A percentile compares a stretch with the other conserved stretches of the same genome.
phyloP scores from a whole-genome alignment of 2,329 filamentous ascomycete genomes.

The Emydomyces testavorans region DNA sequence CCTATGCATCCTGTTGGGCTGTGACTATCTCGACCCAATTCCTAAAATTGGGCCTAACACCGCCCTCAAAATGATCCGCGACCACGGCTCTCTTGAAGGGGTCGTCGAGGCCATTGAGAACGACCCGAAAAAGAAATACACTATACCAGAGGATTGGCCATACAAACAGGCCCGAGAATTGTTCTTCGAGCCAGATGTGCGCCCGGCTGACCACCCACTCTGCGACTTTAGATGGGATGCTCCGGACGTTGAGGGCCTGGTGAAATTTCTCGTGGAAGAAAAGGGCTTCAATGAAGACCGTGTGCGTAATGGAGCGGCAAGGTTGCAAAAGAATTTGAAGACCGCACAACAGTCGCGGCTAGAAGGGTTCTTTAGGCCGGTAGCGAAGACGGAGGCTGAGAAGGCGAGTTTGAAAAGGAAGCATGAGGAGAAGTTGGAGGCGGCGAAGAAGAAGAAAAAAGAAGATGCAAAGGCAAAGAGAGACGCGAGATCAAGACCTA shows the following conservation, averaged over 20 bases:
- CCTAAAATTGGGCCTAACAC: slow-evolving; percentile 89
- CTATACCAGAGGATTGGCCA: slow-evolving; percentile 91
- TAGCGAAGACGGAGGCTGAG: slow-evolving; percentile 78
- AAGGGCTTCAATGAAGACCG: slow-evolving; percentile 97
- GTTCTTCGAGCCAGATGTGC: slow-evolving; percentile 85
- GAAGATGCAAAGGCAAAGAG: slow-evolving; percentile 93
- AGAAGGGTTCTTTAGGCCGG: slow-evolving; percentile 92
- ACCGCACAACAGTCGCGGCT: slow-evolving; percentile 78
- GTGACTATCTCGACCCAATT: slow-evolving; percentile 93
- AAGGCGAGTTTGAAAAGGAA: slow-evolving; percentile 82
- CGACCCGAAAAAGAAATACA: slow-evolving; percentile 67
- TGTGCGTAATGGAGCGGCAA: slow-evolving; percentile 64
- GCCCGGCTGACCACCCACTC: slow-evolving; percentile 65
- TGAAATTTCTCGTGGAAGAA: slow-evolving; percentile 80
- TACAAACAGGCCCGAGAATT: slow-evolving; percentile 82
- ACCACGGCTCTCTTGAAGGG: slow-evolving; percentile 77
- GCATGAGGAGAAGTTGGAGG: slow-evolving; percentile 79
- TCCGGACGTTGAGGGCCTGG: slow-evolving; percentile 77
- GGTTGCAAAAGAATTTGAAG: slow-evolving; percentile 83
- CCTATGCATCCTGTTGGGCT: slow-evolving; percentile 91
- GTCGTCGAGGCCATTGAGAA: slow-evolving; percentile 70
- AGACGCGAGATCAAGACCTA: slow-evolving; percentile 74
- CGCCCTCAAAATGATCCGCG: slow-evolving; percentile 84
- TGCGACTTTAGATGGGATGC: slow-evolving; percentile 98
- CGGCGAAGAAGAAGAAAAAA: slow-evolving; percentile 92